These are phyloP conservation scores for Spergularia marina DNA, from an alignment of 148 eudicot species.

Conservation along the genomic window DNA sequence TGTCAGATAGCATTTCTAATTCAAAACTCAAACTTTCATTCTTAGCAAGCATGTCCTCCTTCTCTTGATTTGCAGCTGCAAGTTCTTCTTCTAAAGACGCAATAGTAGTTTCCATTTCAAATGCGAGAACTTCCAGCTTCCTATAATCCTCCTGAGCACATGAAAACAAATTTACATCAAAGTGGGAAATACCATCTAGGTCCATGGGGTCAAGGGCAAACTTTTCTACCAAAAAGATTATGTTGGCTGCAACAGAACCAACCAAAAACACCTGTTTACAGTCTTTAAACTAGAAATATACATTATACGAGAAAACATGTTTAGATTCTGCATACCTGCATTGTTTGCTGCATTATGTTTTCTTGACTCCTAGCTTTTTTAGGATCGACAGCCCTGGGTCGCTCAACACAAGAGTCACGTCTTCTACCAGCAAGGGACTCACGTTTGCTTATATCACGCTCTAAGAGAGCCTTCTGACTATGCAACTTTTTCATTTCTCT, in stretches of 20 bases:
- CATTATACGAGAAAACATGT: background rate
- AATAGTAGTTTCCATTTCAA: conserved; percentile 94
- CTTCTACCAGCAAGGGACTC: conserved; percentile 73
- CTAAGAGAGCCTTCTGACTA: conserved; percentile 73
- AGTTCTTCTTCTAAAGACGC: conserved; percentile 81
- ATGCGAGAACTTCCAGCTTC: conserved; percentile 90
- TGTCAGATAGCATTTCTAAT: conserved; percentile 54
- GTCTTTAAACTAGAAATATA: conserved; percentile 5
- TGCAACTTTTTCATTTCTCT: conserved; percentile 74
- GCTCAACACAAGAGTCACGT: conserved; percentile 65
- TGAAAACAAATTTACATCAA: conserved; percentile 12
- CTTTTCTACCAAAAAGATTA: background rate
- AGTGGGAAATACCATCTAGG: background rate
- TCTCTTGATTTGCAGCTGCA: conserved; percentile 58
- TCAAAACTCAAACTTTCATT: conserved; percentile 61
- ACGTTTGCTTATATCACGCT: conserved; percentile 79
- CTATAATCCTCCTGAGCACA: conserved; percentile 64
- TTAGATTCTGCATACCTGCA: conserved; percentile 47
- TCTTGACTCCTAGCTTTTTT: conserved; percentile 54
- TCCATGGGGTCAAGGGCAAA: background rate
- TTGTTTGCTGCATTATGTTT: conserved; percentile 39
- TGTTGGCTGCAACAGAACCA: background rate
- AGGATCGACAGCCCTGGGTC: conserved; percentile 57
- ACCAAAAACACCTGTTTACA: background rate
- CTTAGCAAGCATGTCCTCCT: conserved; percentile 47